These are phyloP conservation scores for Epichloe hybrida DNA, from an alignment of 2,329 filamentous ascomycete species.

Conservation along the genomic window DNA sequence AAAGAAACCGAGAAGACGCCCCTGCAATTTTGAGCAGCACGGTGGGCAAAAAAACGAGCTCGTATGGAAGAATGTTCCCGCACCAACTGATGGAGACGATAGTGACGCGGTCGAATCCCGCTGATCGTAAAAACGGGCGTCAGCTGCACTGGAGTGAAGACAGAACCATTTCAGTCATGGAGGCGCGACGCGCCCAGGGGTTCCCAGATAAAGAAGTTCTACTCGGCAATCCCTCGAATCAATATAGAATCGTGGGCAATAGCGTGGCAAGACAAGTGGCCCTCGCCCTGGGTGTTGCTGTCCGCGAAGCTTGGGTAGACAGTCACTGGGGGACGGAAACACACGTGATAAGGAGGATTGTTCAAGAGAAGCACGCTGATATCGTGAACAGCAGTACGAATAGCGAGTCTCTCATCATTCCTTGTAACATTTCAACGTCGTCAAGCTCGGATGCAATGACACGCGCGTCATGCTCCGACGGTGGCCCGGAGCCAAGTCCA, in stretches of 20 bases:
- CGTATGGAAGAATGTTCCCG: slow-evolving; percentile 40
- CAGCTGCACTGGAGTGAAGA: slow-evolving; percentile 53
- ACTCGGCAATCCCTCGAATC: slow-evolving; percentile 39
- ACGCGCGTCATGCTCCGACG: not conserved
- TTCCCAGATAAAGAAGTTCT: slow-evolving; percentile 58
- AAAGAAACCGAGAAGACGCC: not conserved
- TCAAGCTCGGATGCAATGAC: not conserved
- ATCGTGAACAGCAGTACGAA: not conserved
- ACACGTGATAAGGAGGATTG: not conserved
- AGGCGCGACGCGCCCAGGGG: slow-evolving; percentile 55
- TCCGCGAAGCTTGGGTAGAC: slow-evolving; percentile 40
- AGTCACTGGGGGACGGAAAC: slow-evolving; percentile 6
- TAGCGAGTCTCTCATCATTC: not conserved
- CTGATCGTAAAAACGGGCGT: slow-evolving; percentile 41
- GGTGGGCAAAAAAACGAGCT: slow-evolving; percentile 20
- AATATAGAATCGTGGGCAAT: slow-evolving; percentile 61
- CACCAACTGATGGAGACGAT: slow-evolving; percentile 47
- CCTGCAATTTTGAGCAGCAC: not conserved
- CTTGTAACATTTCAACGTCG: not conserved
- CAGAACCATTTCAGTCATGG: slow-evolving; percentile 49
- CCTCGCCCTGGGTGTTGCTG: slow-evolving; percentile 48
- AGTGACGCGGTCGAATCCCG: slow-evolving; percentile 35
- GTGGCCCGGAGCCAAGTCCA: not conserved
- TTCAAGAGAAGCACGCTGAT: not conserved
- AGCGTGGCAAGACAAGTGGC: slow-evolving; percentile 59